phyloP scores from a whole-genome alignment of 305 asterid genomes.

The Salvia sclarea region DNA sequence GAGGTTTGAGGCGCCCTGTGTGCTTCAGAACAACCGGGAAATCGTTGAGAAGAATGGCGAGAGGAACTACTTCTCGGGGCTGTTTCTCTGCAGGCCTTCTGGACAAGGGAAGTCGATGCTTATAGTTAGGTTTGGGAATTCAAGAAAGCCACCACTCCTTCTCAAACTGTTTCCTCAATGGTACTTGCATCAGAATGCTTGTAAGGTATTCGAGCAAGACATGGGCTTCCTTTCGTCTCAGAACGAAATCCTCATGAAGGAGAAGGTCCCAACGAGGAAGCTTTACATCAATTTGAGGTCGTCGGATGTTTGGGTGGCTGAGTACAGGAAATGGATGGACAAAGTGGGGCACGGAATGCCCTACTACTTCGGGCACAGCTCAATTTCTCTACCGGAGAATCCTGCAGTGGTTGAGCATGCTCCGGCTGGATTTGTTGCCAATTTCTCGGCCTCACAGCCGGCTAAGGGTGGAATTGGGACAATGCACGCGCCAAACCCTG shows the following conservation, averaged over 20 bases:
- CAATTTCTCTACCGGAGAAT: constrained; percentile 56
- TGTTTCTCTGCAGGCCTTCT: constrained; percentile 84
- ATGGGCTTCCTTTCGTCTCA: constrained; percentile 99
- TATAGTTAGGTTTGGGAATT: constrained; percentile 79
- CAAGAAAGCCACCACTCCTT: constrained; percentile 46
- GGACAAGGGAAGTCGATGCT: constrained; percentile 99
- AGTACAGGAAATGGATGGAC: constrained; percentile 95
- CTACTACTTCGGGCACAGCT: constrained; percentile 74
- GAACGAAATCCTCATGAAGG: constrained; percentile 77
- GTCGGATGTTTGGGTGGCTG: constrained; percentile 82
- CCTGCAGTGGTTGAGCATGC: constrained; percentile 94
- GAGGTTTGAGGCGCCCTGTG: constrained; percentile 84
- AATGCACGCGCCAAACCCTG: constrained; percentile 65
- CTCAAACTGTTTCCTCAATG: constrained; percentile 61
- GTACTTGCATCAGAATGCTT: constrained; percentile 80
- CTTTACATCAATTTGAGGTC: constrained; percentile 75
- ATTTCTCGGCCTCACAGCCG: constrained; percentile 75
- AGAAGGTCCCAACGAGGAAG: constrained; percentile 71
- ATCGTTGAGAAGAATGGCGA: constrained; percentile 53
- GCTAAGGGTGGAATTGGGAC: constrained; percentile 85
- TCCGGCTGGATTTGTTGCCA: constrained; percentile 85
- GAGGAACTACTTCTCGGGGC: constrained; percentile 63
- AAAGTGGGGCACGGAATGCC: constrained; percentile 95
- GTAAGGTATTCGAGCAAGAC: constrained; percentile 94
- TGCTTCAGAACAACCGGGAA: constrained; percentile 74